phyloP scores from a whole-genome alignment of 148 eudicot genomes.

The Silene conica region DNA sequence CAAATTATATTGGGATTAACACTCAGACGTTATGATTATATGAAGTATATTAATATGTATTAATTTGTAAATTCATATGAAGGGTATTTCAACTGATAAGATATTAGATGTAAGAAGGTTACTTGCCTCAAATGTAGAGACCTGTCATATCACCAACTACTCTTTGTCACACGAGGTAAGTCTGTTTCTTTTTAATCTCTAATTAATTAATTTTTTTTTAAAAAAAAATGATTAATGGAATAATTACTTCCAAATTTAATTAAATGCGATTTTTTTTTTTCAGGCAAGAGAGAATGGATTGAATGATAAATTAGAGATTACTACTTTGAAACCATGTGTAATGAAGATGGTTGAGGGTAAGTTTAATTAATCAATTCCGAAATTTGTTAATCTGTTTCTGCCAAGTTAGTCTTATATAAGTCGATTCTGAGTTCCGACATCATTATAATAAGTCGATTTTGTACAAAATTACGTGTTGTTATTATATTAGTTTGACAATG shows the following conservation, averaged over 20 bases:
- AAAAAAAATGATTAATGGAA: background rate
- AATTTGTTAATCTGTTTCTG: too few species aligned
- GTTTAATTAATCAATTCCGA: conserved; percentile 13
- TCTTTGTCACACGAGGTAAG: conserved; percentile 85
- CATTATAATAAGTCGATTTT: background rate
- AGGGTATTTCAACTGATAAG: conserved; percentile 96
- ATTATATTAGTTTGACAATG: too few species aligned
- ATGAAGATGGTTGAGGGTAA: conserved; percentile 96
- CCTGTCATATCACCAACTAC: conserved; percentile 85
- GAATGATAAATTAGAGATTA: conserved; percentile 70
- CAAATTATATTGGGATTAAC: too few species aligned
- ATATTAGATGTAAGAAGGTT: conserved; percentile 80
- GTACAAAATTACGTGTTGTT: background rate
- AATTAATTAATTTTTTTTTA: background rate
- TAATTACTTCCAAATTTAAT: too few species aligned
- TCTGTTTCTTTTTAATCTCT: background rate
- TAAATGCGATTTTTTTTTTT: background rate
- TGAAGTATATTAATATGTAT: background rate
- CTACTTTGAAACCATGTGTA: conserved; percentile 70
- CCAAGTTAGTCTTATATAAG: background rate
- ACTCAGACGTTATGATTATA: too few species aligned
- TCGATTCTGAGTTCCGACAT: background rate
- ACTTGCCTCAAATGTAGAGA: conserved; percentile 72
- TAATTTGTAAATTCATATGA: conserved; percentile 12
- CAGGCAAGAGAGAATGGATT: conserved; percentile 78